Evolutionary conservation across 345 rosid species (phyloP).

Genomic region (Anastatica hierochuntica): DNA sequence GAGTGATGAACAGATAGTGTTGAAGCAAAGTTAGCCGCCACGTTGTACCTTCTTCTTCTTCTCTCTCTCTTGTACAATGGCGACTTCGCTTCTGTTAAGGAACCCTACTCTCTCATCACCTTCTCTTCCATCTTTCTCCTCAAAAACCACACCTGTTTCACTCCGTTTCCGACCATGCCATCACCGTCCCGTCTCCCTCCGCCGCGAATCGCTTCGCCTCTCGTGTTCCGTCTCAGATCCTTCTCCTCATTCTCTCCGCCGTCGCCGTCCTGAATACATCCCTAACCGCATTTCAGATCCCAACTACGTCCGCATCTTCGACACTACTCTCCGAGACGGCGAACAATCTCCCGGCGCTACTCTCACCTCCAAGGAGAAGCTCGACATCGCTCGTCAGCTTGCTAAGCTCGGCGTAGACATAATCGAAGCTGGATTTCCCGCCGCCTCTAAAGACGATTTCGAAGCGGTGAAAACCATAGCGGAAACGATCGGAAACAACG

Average conservation of each 20-base stretch:
- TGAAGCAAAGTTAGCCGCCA: not conserved
- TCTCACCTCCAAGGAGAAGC: constrained; percentile 77
- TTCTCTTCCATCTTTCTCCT: constrained; percentile 12
- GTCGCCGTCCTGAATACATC: constrained; percentile 51
- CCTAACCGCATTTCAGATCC: constrained; percentile 70
- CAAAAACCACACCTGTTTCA: not conserved
- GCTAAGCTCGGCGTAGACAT: constrained; percentile 84
- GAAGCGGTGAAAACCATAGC: constrained; percentile 76
- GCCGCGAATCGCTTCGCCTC: constrained; percentile 15
- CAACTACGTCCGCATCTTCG: constrained; percentile 71
- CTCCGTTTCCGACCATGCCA: constrained; percentile 7
- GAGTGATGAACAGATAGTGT: constrained; percentile 2
- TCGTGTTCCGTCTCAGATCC: constrained; percentile 27
- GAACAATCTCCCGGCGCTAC: constrained; percentile 99
- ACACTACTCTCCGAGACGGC: constrained; percentile 97
- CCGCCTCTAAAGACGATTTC: constrained; percentile 86
- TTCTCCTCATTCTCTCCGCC: constrained; percentile 11
- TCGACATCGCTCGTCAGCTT: constrained; percentile 80
- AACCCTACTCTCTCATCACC: constrained; percentile 18
- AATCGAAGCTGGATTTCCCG: constrained; percentile 91
- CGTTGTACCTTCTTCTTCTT: constrained; percentile 8
- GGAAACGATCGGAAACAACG: constrained; percentile 57
- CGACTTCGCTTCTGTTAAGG: constrained; percentile 22
- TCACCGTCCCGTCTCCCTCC: constrained; percentile 5
- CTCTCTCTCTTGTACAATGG: constrained; percentile 17